A percentile compares a stretch with the other conserved stretches of the same genome.
Conservation (phyloP, 345 rosid genomes). For the Euphorbia peplus region DNA sequence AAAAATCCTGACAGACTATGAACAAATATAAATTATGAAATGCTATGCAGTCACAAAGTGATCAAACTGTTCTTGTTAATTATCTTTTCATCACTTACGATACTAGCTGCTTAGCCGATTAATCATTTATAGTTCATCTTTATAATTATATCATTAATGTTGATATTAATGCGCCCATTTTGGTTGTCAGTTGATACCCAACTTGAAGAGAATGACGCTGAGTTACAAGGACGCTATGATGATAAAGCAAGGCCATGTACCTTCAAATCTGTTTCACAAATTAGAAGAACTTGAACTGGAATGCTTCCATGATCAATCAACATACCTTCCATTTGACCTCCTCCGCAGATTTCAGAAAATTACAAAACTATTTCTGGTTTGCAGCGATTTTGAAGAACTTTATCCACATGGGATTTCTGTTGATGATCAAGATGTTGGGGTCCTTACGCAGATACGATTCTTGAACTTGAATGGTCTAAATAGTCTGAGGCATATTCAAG, state of each 20-base stretch:
- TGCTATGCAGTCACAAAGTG: too few species aligned
- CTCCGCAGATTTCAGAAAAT: slow-evolving; percentile 11
- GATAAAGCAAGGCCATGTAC: neutral
- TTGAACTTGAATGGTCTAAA: neutral
- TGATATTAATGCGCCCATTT: too few species aligned
- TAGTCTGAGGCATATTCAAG: neutral
- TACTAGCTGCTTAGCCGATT: too few species aligned
- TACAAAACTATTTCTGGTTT: neutral
- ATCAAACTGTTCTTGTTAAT: too few species aligned
- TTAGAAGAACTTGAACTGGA: neutral
- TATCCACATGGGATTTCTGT: neutral
- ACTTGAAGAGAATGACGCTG: slow-evolving; percentile 14
- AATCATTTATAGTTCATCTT: too few species aligned
- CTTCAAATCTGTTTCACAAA: neutral
- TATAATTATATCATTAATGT: too few species aligned
- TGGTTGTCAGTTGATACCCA: slow-evolving; percentile 10
- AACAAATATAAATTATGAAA: too few species aligned
- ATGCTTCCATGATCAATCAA: neutral
- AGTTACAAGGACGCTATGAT: neutral
- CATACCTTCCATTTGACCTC: neutral
- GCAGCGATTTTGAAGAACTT: slow-evolving; percentile 4
- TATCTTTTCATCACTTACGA: too few species aligned
- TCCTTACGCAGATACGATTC: neutral
- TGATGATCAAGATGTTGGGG: neutral
- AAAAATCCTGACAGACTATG: too few species aligned